Conservation (phyloP, 805 yeast species). For the Candida jianshihensis region DNA sequence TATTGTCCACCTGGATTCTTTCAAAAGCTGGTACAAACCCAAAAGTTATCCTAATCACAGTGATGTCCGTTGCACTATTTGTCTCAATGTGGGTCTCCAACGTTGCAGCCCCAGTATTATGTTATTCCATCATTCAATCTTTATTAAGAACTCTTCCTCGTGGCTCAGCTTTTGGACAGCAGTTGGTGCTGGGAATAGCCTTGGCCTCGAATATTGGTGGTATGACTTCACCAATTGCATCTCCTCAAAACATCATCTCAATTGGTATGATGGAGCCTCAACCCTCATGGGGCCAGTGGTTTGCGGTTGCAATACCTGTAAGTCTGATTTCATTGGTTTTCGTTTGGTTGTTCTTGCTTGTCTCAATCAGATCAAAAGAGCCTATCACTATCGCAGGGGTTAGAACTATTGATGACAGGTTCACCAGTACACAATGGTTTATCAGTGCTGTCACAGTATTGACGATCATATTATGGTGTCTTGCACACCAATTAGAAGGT, state of each 20-base stretch:
- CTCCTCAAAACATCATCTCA: slow-evolving; percentile 94
- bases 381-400: slow-evolving; percentile 42
- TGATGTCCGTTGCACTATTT: slow-evolving; percentile 81
- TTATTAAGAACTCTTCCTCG: slow-evolving; percentile 77
- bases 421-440: slow-evolving; percentile 69
- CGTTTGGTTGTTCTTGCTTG: slow-evolving; percentile 66
- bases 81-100: slow-evolving; percentile 94
- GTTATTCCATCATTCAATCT: slow-evolving; percentile 89
- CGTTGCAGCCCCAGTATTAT: slow-evolving; percentile 94
- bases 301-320: slow-evolving; percentile 79
- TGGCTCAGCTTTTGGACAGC: slow-evolving; percentile 70
- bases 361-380: slow-evolving; percentile 53
- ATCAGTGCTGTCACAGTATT: slow-evolving; percentile 57
- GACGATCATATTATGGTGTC: slow-evolving; percentile 87
- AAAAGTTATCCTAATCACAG: slow-evolving; percentile 61
- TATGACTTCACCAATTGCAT: slow-evolving; percentile 95
- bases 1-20: slow-evolving; percentile 74
- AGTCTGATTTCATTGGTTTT: slow-evolving; percentile 52
- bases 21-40: slow-evolving; percentile 86
- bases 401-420: slow-evolving; percentile 51
- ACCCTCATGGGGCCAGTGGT: slow-evolving; percentile 92
- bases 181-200: slow-evolving; percentile 86
- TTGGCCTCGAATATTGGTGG: slow-evolving; percentile 92
- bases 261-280: slow-evolving; percentile 80
- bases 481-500: slow-evolving; percentile 65